Evolutionary conservation across 1,139 yeast genomes (phyloP).

Genomic region (Geotrichum phurueaensis): DNA sequence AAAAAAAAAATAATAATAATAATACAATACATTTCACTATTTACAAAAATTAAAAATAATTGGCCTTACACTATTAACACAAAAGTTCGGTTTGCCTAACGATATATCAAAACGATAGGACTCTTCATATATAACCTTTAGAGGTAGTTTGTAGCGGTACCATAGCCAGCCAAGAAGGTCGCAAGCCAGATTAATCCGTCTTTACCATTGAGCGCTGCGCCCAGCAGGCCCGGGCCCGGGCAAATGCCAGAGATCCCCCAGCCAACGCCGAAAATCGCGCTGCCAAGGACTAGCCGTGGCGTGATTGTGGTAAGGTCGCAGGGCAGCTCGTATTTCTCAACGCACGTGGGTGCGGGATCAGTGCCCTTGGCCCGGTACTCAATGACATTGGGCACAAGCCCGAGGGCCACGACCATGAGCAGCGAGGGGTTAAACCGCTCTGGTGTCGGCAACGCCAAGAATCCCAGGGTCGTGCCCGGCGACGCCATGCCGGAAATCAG

Average conservation of each 20-base stretch:
- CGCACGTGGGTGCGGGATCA: slow-evolving; percentile 23
- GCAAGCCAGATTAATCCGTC: slow-evolving; percentile 26
- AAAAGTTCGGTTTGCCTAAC: no score
- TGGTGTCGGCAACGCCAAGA: slow-evolving; percentile 37
- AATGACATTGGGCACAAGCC: slow-evolving; percentile 41
- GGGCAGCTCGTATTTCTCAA: slow-evolving; percentile 5
- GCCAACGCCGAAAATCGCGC: slow-evolving; percentile 42
- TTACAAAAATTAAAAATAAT: no score
- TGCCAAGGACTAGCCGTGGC: slow-evolving; percentile 36
- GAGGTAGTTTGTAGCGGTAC: neutral
- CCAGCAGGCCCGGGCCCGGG: slow-evolving; percentile 43
- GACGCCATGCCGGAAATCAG: slow-evolving; percentile 43
- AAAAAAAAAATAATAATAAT: no score
- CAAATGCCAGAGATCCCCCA: slow-evolving; percentile 47
- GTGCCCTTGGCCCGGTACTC: slow-evolving; percentile 17
- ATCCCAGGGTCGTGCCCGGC: slow-evolving; percentile 43
- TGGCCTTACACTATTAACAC: no score
- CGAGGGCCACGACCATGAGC: slow-evolving; percentile 39
- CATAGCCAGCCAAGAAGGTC: slow-evolving; percentile 20
- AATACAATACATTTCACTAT: no score
- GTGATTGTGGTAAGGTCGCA: slow-evolving; percentile 28
- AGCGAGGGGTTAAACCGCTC: slow-evolving; percentile 43
- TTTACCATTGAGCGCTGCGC: slow-evolving; percentile 23
- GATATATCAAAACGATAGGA: no score
- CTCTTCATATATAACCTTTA: neutral